phyloP scores from a whole-genome alignment of 1,139 yeast species.

The Geotrichum fermentans region DNA sequence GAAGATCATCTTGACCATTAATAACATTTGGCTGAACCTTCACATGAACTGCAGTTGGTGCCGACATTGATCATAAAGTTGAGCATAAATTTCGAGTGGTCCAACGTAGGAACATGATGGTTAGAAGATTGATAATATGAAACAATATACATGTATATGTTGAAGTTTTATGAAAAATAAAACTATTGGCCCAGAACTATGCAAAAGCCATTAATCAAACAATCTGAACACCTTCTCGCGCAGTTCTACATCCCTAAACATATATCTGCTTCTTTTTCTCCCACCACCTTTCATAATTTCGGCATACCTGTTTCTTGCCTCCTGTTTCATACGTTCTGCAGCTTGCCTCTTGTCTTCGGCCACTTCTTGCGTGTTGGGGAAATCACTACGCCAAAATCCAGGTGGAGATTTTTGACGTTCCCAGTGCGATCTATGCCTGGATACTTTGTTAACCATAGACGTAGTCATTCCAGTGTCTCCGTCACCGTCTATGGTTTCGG shows the following conservation, averaged over 20 bases:
- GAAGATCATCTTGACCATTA: no score
- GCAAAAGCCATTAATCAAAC: background rate
- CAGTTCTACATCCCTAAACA: slow-evolving; percentile 25
- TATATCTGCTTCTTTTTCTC: slow-evolving; percentile 18
- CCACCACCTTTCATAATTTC: slow-evolving; percentile 26
- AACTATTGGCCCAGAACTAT: no score
- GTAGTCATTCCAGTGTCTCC: background rate
- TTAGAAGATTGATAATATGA: no score
- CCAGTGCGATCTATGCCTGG: slow-evolving; percentile 31
- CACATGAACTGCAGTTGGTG: no score
- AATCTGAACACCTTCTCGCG: slow-evolving; percentile 14
- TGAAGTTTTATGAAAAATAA: no score
- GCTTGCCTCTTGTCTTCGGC: slow-evolving; percentile 25
- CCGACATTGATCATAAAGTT: no score
- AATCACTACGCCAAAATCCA: slow-evolving; percentile 35
- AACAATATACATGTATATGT: no score
- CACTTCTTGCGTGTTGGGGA: slow-evolving; percentile 33
- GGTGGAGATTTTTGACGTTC: slow-evolving; percentile 32
- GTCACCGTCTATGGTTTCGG: background rate
- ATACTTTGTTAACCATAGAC: slow-evolving; percentile 22
- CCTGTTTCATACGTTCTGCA: slow-evolving; percentile 20
- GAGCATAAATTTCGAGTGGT: no score
- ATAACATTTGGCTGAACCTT: no score
- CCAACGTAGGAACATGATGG: background rate
- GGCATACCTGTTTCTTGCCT: slow-evolving; percentile 23